phyloP scores from a whole-genome alignment of 345 rosid species.

The Theobroma cacao region DNA sequence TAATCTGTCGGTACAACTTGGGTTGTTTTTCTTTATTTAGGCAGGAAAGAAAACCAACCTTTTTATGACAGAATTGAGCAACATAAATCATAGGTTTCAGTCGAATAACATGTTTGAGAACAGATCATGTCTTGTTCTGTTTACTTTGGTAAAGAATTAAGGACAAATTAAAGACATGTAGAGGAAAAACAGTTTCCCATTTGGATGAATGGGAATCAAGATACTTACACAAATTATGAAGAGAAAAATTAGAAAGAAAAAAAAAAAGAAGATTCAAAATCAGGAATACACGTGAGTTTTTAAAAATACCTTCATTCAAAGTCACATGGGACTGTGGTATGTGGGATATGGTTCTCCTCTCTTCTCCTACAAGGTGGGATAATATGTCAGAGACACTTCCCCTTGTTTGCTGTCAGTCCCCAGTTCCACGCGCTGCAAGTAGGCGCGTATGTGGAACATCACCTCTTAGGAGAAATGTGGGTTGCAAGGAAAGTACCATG shows the following conservation, averaged over 20 bases:
- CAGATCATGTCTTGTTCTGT: background rate
- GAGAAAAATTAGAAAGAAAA: no score
- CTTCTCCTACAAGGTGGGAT: background rate
- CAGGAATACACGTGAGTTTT: background rate
- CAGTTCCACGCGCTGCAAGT: background rate
- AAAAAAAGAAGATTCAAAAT: background rate
- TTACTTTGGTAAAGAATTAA: no score
- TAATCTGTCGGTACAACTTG: background rate
- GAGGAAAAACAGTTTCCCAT: no score
- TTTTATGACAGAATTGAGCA: background rate
- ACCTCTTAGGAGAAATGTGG: background rate
- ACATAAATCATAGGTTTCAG: background rate
- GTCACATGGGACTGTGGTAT: constrained; percentile 3
- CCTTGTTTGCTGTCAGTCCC: background rate
- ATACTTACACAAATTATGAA: no score
- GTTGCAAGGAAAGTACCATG: background rate
- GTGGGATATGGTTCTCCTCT: background rate
- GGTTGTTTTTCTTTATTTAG: background rate
- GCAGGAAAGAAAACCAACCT: background rate
- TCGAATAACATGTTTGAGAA: background rate
- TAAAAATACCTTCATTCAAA: background rate
- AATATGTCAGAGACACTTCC: constrained; percentile 1
- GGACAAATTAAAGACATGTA: no score
- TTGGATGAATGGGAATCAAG: no score
- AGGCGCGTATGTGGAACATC: background rate